Evolutionary conservation across 495 filamentous ascomycete species (phyloP).

Genomic region (Neurospora terricola): DNA sequence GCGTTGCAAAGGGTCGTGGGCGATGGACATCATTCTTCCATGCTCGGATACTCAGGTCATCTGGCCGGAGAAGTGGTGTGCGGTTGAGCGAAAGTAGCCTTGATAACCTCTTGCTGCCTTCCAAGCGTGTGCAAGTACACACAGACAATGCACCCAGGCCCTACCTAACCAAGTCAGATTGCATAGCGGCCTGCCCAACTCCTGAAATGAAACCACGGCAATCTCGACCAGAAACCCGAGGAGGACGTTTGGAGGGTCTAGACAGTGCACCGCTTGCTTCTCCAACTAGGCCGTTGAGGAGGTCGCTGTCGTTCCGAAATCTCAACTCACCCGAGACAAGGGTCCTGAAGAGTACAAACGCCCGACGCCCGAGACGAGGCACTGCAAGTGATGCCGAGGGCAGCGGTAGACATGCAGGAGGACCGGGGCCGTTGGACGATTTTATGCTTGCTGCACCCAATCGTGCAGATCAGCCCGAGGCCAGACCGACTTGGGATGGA

Average conservation of each 20-base stretch:
- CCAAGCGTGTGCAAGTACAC: constrained; percentile 16
- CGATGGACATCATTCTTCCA: constrained; percentile 42
- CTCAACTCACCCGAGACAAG: constrained; percentile 40
- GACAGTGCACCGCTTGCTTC: constrained; percentile 2
- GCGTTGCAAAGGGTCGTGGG: constrained; percentile 11
- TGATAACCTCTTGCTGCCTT: constrained; percentile 15
- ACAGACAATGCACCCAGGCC: constrained; percentile 11
- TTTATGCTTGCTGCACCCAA: constrained; percentile 11
- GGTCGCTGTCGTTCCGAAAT: constrained; percentile 42
- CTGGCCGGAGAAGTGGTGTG: constrained; percentile 11
- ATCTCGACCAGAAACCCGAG: neutral
- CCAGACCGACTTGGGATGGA: constrained; percentile 13
- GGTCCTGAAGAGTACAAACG: constrained; percentile 40
- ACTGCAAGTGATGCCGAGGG: constrained; percentile 21
- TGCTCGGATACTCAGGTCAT: constrained; percentile 10
- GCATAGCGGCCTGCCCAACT: constrained; percentile 10
- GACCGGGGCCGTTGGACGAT: constrained; percentile 13
- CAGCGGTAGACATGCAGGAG: constrained; percentile 34
- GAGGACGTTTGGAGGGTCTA: neutral
- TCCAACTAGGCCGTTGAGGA: constrained; percentile 32
- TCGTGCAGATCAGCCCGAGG: constrained; percentile 8
- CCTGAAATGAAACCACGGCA: neutral
- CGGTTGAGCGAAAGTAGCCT: constrained; percentile 18
- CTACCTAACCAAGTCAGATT: constrained; percentile 23
- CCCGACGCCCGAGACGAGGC: constrained; percentile 36